Percentiles rank a stretch among this genome's conserved stretches.
These are phyloP conservation scores for Podospora anserina DNA, from an alignment of 495 filamentous ascomycete species.

Conservation along the genomic window DNA sequence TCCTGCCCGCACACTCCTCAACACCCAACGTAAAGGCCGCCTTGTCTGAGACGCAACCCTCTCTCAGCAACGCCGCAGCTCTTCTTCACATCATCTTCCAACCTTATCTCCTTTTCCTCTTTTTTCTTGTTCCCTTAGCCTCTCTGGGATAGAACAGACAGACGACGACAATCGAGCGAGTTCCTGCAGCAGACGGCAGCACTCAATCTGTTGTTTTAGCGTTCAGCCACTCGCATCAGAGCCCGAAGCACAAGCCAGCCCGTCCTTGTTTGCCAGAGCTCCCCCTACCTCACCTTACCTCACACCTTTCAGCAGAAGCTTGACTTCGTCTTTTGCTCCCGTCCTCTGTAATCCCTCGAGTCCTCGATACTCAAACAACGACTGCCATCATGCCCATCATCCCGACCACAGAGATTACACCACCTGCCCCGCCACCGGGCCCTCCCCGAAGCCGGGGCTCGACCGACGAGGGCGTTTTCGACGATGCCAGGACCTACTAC, in stretches of 20 bases:
- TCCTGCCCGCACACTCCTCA: not conserved
- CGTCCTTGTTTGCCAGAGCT: not conserved
- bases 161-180: not conserved
- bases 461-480: conserved; percentile 42
- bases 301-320: not conserved
- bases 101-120: not conserved
- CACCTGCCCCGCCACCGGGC: conserved; percentile 9
- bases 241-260: not conserved
- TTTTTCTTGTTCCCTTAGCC: not conserved
- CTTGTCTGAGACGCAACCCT: conserved; percentile 14
- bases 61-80: conserved; percentile 15
- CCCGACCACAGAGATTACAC: conserved; percentile 13
- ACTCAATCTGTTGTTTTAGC: not conserved
- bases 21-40: conserved; percentile 10
- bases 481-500: conserved; percentile 51
- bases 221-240: not conserved
- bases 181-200: not conserved
- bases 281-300: not conserved
- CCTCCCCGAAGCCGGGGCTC: conserved; percentile 22
- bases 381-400: conserved; percentile 18
- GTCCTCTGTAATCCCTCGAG: not conserved
- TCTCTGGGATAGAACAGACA: not conserved
- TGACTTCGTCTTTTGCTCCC: not conserved
- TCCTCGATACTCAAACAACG: not conserved
- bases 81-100: not conserved